A percentile compares a stretch with the other conserved stretches of the same genome.
These are phyloP conservation scores for Basipetospora chlamydospora DNA, from an alignment of 2,329 filamentous ascomycete genomes.

Conservation along the genomic window DNA sequence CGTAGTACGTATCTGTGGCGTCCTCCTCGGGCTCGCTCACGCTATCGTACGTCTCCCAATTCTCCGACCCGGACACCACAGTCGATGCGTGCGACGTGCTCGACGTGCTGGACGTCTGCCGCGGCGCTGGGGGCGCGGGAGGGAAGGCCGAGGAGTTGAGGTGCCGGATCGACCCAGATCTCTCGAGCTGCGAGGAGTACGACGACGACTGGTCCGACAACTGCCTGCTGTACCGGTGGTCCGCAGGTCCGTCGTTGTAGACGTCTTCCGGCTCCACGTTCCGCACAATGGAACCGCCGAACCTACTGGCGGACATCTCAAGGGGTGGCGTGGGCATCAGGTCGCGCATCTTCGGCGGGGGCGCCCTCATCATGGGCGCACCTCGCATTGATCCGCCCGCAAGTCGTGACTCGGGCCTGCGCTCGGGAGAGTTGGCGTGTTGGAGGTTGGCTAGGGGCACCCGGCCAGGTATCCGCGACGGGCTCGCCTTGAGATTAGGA, in stretches of 20 bases:
- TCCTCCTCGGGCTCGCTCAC: constrained; percentile 64
- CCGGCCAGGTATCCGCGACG: constrained; percentile 55
- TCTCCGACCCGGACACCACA: constrained; percentile 70
- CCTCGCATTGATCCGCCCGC: constrained; percentile 23
- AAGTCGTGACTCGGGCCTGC: constrained; percentile 31
- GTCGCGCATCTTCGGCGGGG: constrained; percentile 87
- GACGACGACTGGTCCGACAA: constrained; percentile 13
- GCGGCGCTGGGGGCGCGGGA: constrained; percentile 28
- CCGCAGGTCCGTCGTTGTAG: constrained; percentile 48
- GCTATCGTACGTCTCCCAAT: constrained; percentile 96
- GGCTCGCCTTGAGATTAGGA: constrained; percentile 29
- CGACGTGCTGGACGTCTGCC: constrained; percentile 47
- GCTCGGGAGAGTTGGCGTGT: constrained; percentile 71
- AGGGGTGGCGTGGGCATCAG: constrained; percentile 40
- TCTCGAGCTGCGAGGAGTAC: constrained; percentile 24
- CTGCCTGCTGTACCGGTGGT: neutral
- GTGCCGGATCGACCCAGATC: constrained; percentile 26
- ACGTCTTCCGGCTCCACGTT: constrained; percentile 65
- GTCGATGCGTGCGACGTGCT: constrained; percentile 65
- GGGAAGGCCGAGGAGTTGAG: constrained; percentile 23
- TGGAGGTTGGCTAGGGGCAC: constrained; percentile 55
- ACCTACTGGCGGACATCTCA: constrained; percentile 28
- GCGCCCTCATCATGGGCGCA: constrained; percentile 43
- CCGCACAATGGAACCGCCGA: constrained; percentile 38
- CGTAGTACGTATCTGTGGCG: constrained; percentile 64